Evolutionary conservation across 805 yeast species (phyloP).

Genomic region (Pichia ethanolica): DNA sequence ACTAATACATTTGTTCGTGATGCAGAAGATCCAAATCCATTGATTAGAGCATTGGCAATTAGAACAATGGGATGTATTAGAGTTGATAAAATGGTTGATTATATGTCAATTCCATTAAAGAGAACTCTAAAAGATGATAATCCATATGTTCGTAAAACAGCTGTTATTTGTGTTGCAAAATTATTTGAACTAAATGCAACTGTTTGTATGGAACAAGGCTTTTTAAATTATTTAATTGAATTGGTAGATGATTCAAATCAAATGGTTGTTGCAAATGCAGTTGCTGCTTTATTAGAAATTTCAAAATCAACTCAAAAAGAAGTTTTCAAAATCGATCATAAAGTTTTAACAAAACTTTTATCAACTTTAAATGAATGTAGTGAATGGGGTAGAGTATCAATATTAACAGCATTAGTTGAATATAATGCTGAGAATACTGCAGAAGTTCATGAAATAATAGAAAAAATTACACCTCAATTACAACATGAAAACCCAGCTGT

Average conservation of each 20-base stretch:
- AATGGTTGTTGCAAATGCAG: constrained; percentile 94
- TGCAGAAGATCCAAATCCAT: constrained; percentile 93
- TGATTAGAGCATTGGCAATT: constrained; percentile 91
- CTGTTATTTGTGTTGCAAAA: constrained; percentile 95
- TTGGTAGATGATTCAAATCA: constrained; percentile 85
- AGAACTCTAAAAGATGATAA: constrained; percentile 85
- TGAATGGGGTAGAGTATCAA: constrained; percentile 97
- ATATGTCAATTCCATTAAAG: constrained; percentile 82
- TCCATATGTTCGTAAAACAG: constrained; percentile 96
- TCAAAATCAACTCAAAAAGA: constrained; percentile 22
- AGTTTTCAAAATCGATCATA: constrained; percentile 32
- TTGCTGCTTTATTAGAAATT: constrained; percentile 79
- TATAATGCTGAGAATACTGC: constrained; percentile 47
- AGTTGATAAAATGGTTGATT: constrained; percentile 91
- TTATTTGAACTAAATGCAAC: constrained; percentile 77
- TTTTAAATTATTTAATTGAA: constrained; percentile 56
- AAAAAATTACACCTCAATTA: constrained; percentile 86
- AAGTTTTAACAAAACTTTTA: constrained; percentile 53
- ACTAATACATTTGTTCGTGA: constrained; percentile 95
- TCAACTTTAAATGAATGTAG: constrained; percentile 93
- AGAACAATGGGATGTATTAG: constrained; percentile 98
- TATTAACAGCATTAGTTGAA: constrained; percentile 72
- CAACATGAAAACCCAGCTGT: constrained; percentile 97
- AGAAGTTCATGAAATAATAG: constrained; percentile 81
- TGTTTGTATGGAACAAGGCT: constrained; percentile 82